Conservation (phyloP, 2,329 filamentous ascomycete genomes). For the Alternaria longipes region DNA sequence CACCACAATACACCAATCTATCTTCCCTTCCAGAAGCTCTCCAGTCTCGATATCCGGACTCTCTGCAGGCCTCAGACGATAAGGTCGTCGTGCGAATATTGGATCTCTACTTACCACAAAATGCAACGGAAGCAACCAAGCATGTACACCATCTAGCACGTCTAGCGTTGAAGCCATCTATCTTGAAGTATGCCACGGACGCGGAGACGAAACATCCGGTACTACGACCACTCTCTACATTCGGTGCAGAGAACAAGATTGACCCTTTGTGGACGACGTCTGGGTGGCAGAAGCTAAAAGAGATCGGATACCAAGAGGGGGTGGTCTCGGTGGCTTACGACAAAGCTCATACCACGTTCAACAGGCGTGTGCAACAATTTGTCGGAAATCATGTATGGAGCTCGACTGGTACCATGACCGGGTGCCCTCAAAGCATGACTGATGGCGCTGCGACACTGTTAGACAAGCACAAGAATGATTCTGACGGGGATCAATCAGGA, state of each 20-base stretch:
- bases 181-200: constrained; percentile 60
- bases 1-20: constrained; percentile 36
- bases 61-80: constrained; percentile 29
- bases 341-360: constrained; percentile 59
- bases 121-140: constrained; percentile 19
- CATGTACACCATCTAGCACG: constrained; percentile 34
- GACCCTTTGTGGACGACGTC: constrained; percentile 70
- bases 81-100: constrained; percentile 33
- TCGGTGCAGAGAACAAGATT: constrained; percentile 63
- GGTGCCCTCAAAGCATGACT: constrained; percentile 73
- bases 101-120: constrained; percentile 33
- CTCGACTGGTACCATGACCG: constrained; percentile 67
- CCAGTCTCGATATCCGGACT: neutral
- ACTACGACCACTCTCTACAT: constrained; percentile 67
- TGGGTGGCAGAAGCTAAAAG: constrained; percentile 71
- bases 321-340: constrained; percentile 70
- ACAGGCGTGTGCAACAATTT: constrained; percentile 68
- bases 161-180: constrained; percentile 27
- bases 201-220: constrained; percentile 72
- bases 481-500: constrained; percentile 39
- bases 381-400: constrained; percentile 67
- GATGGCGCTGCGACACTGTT: constrained; percentile 62
- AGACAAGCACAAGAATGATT: constrained; percentile 27
- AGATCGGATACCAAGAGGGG: constrained; percentile 67
- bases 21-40: neutral